Percentiles rank a stretch among this genome's conserved stretches.
These are phyloP conservation scores for Acer saccharum DNA, from an alignment of 345 rosid species.

Conservation along the genomic window DNA sequence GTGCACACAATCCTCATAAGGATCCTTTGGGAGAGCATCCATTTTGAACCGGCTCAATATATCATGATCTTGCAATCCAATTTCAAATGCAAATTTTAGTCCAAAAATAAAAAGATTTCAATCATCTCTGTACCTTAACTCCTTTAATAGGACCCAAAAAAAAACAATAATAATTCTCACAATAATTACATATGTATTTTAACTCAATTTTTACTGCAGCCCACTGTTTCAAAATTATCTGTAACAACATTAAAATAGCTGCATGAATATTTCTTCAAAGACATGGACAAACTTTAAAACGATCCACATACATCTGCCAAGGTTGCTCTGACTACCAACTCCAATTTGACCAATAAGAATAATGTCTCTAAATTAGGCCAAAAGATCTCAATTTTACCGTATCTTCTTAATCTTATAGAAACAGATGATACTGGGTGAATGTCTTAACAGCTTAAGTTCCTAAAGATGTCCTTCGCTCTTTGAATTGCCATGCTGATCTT, in stretches of 20 bases:
- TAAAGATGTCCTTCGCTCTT: conserved; percentile 1
- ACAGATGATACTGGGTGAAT: background rate
- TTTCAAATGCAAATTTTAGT: no score
- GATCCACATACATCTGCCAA: background rate
- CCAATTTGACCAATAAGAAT: background rate
- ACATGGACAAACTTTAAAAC: background rate
- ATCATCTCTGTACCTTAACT: no score
- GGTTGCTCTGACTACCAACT: background rate
- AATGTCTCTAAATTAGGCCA: background rate
- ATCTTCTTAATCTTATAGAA: background rate
- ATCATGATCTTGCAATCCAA: background rate
- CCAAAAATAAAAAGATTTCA: no score
- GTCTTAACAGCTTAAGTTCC: background rate
- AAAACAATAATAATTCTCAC: background rate
- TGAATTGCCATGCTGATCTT: conserved; percentile 15
- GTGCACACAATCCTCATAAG: background rate
- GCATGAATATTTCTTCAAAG: background rate
- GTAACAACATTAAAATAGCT: background rate
- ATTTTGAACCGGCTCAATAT: background rate
- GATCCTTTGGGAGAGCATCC: background rate
- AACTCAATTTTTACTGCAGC: background rate
- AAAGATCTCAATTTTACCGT: background rate
- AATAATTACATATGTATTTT: background rate
- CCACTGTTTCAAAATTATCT: background rate
- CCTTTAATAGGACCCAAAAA: no score